Conservation (phyloP, 805 yeast genomes). For the Isabelozyma gotoi region DNA sequence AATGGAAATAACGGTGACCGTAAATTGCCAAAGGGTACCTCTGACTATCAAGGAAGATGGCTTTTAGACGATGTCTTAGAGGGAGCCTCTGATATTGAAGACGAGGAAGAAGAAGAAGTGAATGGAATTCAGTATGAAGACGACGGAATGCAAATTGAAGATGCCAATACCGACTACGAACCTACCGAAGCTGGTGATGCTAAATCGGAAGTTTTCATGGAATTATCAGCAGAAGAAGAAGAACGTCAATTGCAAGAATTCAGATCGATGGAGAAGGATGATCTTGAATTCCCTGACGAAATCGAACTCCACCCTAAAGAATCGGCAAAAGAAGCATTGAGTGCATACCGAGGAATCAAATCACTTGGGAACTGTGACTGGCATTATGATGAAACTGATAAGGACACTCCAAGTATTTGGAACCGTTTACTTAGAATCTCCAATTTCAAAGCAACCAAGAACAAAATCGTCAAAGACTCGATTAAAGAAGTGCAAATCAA, state of each 20-base stretch:
- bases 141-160: conserved; percentile 18
- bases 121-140: conserved; percentile 18
- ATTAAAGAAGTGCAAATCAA: conserved; percentile 39
- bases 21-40: conserved; percentile 66
- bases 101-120: conserved; percentile 40
- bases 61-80: conserved; percentile 56
- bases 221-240: conserved; percentile 79
- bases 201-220: conserved; percentile 61
- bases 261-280: conserved; percentile 74
- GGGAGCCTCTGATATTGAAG: conserved; percentile 44
- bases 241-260: conserved; percentile 69
- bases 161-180: conserved; percentile 33
- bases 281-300: conserved; percentile 94
- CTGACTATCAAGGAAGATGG: conserved; percentile 79
- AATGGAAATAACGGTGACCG: conserved; percentile 15
- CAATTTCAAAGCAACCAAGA: conserved; percentile 74
- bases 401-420: conserved; percentile 78
- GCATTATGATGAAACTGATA: conserved; percentile 84
- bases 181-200: conserved; percentile 46
- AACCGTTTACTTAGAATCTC: conserved; percentile 67
- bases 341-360: conserved; percentile 84
- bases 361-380: conserved; percentile 77
- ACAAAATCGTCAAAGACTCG: conserved; percentile 63
- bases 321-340: conserved; percentile 71
- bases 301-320: conserved; percentile 77